Base-by-base conservation (phyloP, 345 rosid species). In the Brassica cretica region DNA sequence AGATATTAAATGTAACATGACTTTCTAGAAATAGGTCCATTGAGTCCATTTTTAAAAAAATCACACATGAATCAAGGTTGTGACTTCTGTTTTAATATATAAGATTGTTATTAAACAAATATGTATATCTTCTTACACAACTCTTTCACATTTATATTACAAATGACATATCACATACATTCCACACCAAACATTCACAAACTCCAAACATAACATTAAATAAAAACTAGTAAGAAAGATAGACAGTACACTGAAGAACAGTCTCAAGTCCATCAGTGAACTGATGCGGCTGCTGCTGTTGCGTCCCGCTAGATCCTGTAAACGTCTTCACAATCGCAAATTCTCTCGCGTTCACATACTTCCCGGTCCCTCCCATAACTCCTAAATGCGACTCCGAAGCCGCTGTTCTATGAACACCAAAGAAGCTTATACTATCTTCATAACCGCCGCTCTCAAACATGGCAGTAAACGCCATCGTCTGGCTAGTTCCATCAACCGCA, bases 311-410 rank as follows among this genome's bases (percentile, higher is more conserved):
- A 2, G 72, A 70, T 1, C 78, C 86, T 0, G 93, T 85, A 71
- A 88, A 82, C 4, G 93, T 89, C 84, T 92, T 89, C 18, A 92
- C 78, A 41, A 86, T 81, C 3, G 98, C 94, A 32, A 70, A 89
- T 0, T 95, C 98, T 66, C 83, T 82, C 1, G 93, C 93, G 79
- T 92, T 89, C 60, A 88, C 92, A 80, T 86, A 88, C 76, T 88
- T 91, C 9, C 98, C 97, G 0, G 97, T 94, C 9, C 97, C 98
- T 39, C 95, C 98, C 97, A 89, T 92, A 66, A 94, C 75, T 2
- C 93, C 88, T 55, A 92, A 75, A 80, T 89, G 97, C 2, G 97
- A 92, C 75, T 92, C 97, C 0, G 97, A 89, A 25, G 76, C 89
- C 1, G 87, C 93, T 1, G 89, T 89, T 66, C 85, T 77, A 18